Conservation (phyloP, 2,329 filamentous ascomycete species). For the Microdochium paspali region DNA sequence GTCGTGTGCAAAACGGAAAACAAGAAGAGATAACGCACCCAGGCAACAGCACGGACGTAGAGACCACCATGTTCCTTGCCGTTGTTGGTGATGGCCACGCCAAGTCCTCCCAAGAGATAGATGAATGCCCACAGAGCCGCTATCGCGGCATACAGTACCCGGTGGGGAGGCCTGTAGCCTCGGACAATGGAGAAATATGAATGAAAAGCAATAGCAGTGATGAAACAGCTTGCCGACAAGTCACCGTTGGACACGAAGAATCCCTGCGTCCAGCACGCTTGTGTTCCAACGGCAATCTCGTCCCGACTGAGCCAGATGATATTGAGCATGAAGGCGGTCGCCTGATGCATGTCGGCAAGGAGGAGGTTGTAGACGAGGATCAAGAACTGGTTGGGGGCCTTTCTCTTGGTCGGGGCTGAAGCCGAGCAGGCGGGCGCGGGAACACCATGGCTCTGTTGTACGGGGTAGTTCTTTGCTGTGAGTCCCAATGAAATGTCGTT, state of each 20-base stretch:
- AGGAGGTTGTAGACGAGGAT: conserved; percentile 62
- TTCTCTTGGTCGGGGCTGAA: not conserved
- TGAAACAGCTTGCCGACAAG: conserved; percentile 57
- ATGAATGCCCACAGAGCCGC: conserved; percentile 47
- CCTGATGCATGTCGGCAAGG: conserved; percentile 58
- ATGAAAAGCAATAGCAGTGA: conserved; percentile 55
- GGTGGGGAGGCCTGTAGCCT: conserved; percentile 39
- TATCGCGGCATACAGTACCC: conserved; percentile 39
- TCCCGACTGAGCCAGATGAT: conserved; percentile 46
- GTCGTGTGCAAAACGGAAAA: not conserved
- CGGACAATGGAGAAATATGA: conserved; percentile 55
- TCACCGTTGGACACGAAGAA: conserved; percentile 60
- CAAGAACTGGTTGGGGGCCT: conserved; percentile 50
- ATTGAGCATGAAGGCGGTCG: conserved; percentile 54
- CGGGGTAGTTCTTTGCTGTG: not conserved
- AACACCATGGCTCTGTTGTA: not conserved
- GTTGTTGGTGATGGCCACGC: conserved; percentile 31
- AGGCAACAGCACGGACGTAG: conserved; percentile 57
- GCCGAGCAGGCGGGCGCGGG: not conserved
- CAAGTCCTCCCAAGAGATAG: conserved; percentile 46
- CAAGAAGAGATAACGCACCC: conserved; percentile 29
- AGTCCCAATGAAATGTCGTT: not conserved
- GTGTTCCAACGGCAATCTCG: conserved; percentile 40
- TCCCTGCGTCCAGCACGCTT: conserved; percentile 55
- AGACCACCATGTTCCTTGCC: conserved; percentile 32